phyloP scores from a whole-genome alignment of 2,329 filamentous ascomycete species.

The Claviceps lovelessii region DNA sequence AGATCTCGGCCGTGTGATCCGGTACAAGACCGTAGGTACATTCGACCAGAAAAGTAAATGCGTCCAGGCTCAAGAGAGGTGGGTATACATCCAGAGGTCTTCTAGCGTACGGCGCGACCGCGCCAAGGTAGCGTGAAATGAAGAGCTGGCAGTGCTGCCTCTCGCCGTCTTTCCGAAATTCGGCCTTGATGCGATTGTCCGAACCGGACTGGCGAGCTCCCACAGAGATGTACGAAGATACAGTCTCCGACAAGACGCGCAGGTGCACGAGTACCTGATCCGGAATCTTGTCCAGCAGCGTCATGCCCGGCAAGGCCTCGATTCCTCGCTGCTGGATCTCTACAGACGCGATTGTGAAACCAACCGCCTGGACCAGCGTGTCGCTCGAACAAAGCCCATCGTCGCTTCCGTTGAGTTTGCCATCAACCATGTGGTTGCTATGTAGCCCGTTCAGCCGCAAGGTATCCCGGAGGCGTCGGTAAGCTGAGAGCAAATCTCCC shows the following conservation, averaged over 20 bases:
- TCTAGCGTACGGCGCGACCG: slow-evolving; percentile 5
- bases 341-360: slow-evolving; percentile 71
- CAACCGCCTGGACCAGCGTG: slow-evolving; percentile 52
- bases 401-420: slow-evolving; percentile 19
- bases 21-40: slow-evolving; percentile 56
- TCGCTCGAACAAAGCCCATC: slow-evolving; percentile 41
- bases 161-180: slow-evolving; percentile 54
- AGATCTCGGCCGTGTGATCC: slow-evolving; percentile 56
- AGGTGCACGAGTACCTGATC: slow-evolving; percentile 75
- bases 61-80: slow-evolving; percentile 53
- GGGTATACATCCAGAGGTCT: slow-evolving; percentile 31
- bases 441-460: slow-evolving; percentile 40
- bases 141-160: slow-evolving; percentile 67
- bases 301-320: slow-evolving; percentile 57
- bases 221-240: slow-evolving; percentile 68
- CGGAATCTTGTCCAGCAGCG: slow-evolving; percentile 69
- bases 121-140: slow-evolving; percentile 38
- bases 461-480: slow-evolving; percentile 45
- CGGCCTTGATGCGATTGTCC: slow-evolving; percentile 46
- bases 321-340: slow-evolving; percentile 87
- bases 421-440: slow-evolving; percentile 21
- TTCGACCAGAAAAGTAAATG: slow-evolving; percentile 71
- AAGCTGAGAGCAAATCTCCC: slow-evolving; percentile 44
- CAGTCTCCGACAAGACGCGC: slow-evolving; percentile 76
- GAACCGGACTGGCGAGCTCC: slow-evolving; percentile 50